Evolutionary conservation across 768 basidiomycete genomes (phyloP).

Genomic region (Phaffia australis): DNA sequence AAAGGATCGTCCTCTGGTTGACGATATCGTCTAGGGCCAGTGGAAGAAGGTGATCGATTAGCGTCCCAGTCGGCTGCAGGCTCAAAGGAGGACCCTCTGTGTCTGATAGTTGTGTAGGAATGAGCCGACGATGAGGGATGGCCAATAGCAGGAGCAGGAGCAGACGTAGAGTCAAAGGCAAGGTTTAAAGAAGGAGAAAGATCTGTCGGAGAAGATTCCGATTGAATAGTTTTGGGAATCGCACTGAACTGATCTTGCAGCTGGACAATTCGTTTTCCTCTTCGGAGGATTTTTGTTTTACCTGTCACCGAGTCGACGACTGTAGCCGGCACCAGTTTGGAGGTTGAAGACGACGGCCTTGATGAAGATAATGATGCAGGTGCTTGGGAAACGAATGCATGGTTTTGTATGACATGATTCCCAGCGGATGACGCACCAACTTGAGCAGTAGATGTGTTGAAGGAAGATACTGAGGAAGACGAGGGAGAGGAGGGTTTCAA

Average conservation of each 20-base stretch:
- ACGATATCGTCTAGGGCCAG: slow-evolving; percentile 2
- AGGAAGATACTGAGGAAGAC: neutral
- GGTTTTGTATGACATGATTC: slow-evolving; percentile 13
- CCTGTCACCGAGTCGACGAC: slow-evolving; percentile 2
- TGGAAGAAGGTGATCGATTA: slow-evolving; percentile 23
- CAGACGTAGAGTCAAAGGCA: no score
- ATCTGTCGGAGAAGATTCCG: no score
- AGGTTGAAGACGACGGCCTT: slow-evolving; percentile 58
- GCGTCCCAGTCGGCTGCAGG: no score
- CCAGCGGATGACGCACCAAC: neutral
- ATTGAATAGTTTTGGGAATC: no score
- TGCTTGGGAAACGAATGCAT: slow-evolving; percentile 32
- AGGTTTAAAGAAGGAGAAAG: no score
- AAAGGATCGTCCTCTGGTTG: slow-evolving; percentile 14
- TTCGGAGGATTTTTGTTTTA: slow-evolving; percentile 25
- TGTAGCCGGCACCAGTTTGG: neutral
- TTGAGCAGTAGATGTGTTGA: slow-evolving; percentile 3
- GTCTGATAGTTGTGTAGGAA: no score
- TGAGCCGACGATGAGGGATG: no score
- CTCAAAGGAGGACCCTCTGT: no score
- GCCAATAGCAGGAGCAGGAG: no score
- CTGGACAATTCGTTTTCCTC: slow-evolving; percentile 35
- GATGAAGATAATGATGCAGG: slow-evolving; percentile 66
- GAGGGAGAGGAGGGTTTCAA: neutral
- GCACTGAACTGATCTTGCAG: slow-evolving; percentile 33